Evolutionary conservation across 192 early-diverging fungal species (phyloP).

Genomic region (Kickxella alabastrina): DNA sequence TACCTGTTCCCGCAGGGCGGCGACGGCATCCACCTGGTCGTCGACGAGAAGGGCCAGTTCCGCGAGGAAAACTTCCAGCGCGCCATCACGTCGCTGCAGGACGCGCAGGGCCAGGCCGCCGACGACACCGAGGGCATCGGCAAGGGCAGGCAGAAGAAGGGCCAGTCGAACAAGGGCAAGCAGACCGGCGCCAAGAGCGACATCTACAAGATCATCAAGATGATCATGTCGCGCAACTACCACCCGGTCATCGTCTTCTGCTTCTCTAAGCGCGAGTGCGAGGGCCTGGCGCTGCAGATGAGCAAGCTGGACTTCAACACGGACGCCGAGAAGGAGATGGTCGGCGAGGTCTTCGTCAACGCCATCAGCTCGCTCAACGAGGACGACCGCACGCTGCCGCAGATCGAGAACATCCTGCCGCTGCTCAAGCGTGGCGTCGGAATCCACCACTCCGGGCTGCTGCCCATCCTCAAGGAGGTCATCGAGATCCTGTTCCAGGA

Average conservation of each 20-base stretch:
- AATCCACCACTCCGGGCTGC: slow-evolving; percentile 93
- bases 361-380: slow-evolving; percentile 80
- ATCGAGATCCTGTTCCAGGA: slow-evolving; percentile 98
- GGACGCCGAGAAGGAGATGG: slow-evolving; percentile 78
- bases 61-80: slow-evolving; percentile 95
- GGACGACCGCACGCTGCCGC: slow-evolving; percentile 86
- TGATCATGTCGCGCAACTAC: slow-evolving; percentile 92
- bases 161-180: slow-evolving; percentile 55
- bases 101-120: slow-evolving; percentile 60
- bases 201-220: slow-evolving; percentile 91
- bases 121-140: slow-evolving; percentile 47
- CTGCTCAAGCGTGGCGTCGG: slow-evolving; percentile 90
- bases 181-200: slow-evolving; percentile 69
- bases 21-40: slow-evolving; percentile 91
- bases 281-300: slow-evolving; percentile 84
- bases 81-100: slow-evolving; percentile 71
- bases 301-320: slow-evolving; percentile 91
- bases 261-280: slow-evolving; percentile 93
- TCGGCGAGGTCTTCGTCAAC: slow-evolving; percentile 78
- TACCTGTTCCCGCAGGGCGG: slow-evolving; percentile 90
- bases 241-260: slow-evolving; percentile 98
- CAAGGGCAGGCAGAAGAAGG: slow-evolving; percentile 53
- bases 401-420: slow-evolving; percentile 90
- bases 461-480: slow-evolving; percentile 95
- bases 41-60: slow-evolving; percentile 94